Evolutionary conservation across 768 basidiomycete genomes (phyloP).

Genomic region (Rhizopogon roseolus): DNA sequence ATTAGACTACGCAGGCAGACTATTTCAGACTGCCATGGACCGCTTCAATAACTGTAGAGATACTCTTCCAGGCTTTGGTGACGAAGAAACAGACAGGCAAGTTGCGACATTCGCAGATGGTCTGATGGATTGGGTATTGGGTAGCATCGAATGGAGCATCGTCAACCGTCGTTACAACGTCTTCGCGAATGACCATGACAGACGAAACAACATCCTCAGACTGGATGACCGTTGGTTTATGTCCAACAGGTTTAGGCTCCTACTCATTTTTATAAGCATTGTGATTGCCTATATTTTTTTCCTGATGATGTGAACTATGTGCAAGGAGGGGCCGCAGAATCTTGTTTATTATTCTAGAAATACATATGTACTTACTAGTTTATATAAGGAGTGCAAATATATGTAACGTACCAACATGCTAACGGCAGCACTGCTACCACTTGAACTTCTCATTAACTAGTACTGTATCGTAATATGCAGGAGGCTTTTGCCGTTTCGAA

Average conservation of each 20-base stretch:
- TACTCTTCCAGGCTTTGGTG: slow-evolving; percentile 13
- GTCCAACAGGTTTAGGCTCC: not conserved
- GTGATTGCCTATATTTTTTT: not conserved
- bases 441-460: too few relatives aligned
- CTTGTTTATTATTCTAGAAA: too few relatives aligned
- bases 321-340: too few relatives aligned
- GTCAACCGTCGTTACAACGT: slow-evolving; percentile 22
- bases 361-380: too few relatives aligned
- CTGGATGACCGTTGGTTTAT: slow-evolving; percentile 5
- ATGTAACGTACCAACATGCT: too few relatives aligned
- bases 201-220: slow-evolving; percentile 15
- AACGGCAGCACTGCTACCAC: too few relatives aligned
- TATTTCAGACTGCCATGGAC: slow-evolving; percentile 16
- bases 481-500: too few relatives aligned
- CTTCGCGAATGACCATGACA: slow-evolving; percentile 16
- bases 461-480: too few relatives aligned
- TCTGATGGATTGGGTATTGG: slow-evolving; percentile 19
- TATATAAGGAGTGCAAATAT: too few relatives aligned
- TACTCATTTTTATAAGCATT: not conserved
- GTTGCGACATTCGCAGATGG: slow-evolving; percentile 20
- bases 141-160: slow-evolving; percentile 24
- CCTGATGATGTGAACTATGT: not conserved
- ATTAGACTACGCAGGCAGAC: slow-evolving; percentile 13
- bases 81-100: slow-evolving; percentile 11
- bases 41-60: slow-evolving; percentile 19